Evolutionary conservation across 805 yeast species (phyloP), one percentile per base, ranked within the genome.

Genomic region (Candida boidinii): DNA sequence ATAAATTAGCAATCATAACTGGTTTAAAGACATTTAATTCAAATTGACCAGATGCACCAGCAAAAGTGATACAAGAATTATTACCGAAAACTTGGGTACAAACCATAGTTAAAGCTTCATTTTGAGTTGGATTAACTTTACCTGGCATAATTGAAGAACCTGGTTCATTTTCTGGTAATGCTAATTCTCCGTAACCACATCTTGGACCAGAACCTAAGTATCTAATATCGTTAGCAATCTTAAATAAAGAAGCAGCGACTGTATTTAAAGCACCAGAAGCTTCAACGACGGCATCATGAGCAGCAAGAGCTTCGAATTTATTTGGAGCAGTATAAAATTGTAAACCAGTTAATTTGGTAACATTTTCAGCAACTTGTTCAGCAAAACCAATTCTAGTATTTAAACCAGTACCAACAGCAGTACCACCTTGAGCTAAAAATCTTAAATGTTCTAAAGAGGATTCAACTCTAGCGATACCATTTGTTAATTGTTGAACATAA

Each of bases 101-200:
- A 41, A 90, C 96, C 95, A 92, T 94, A 44, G 97, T 92, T 59
- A 92, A 68, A 35, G 98, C 98, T 73, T 92, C 98, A 62, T 88
- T 88, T 70, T 92, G 98, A 36, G 98, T 92, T 45, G 98, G 98
- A 74, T 92, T 92, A 43, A 92, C 96, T 69, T 92, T 92, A 58
- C 98, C 98, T 33, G 98, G 98, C 98, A 92, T 92, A 63, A 92
- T 92, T 19, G 96, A 87, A 39, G 96, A 86, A 55, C 98, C 98
- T 37, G 98, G 98, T 69, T 92, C 98, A 64, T 92, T 92, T 69
- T 90, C 97, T 43, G 98, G 98, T 49, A 92, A 70, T 18, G 86
- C 56, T 48, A 92, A 76, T 66, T 92, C 98, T 36, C 96, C 96
- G 66, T 92, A 92, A 43, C 98, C 98, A 66, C 98, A 92, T 69